Evolutionary conservation across 257 asterid genomes (phyloP), one percentile per base, ranked within the genome.

Genomic region (Ballota nigra): DNA sequence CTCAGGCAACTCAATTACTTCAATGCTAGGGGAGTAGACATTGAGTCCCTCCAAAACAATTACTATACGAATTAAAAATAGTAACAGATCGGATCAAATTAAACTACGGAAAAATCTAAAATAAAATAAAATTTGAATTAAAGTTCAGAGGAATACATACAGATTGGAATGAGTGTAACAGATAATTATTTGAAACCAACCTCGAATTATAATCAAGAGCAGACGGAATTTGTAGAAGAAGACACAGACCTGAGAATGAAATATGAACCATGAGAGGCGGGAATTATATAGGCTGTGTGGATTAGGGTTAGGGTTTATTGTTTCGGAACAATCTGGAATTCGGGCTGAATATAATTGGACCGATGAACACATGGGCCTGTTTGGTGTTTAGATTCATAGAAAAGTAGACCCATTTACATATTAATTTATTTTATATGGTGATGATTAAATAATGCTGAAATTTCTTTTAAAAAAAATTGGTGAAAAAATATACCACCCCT

Each of bases 251-350:
- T 31, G 51, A 5, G 6, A 26, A 8, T 60, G 57, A 41, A 12
- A 4, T 36, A 11, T 0, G 28, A 18, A 19, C 10, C 1, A 26
- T 3, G 29, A 11, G 12, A 22, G 53, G 22, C 51, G 31, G 59
- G 6, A 10, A 60, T 29, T 77, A 78, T 78, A 56, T 12, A 69
- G 79, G 43, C 6, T 55, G 0, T 15, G 26, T 7, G 58, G 23
- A 22, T 5, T 69, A 73, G 84, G 85, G 80, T 66, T 70, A 57
- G 79, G 73, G 75, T 36, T 77, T 70, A 58, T 19, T 20, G 55
- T 11, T 18, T 6, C 20, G 6, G 78, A 74, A 74, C 47, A 19
- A 41, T 78, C 78, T 77, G 51, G 84, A 70, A n/a, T 16, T 68
- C 5, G 60, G 66, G 61, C 61, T 51, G 59, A 40, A 24, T 24